Base-by-base conservation (phyloP, 1,284 basidiomycete species). In the Rhodotorula glutinis region DNA sequence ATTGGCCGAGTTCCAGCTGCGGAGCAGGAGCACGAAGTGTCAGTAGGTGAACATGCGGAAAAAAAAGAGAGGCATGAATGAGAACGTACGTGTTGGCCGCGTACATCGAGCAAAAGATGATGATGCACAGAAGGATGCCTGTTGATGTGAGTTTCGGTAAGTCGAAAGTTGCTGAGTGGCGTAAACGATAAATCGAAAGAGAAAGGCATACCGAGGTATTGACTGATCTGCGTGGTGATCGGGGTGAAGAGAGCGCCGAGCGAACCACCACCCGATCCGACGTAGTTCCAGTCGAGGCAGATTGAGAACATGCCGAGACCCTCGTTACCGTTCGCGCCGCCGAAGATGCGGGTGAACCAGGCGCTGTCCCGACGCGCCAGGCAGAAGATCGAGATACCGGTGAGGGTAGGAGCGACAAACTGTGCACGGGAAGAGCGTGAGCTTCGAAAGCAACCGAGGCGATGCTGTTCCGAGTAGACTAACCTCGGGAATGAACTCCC, bases 311-410 rank as follows among this genome's bases (percentile, higher is more conserved):
- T 73, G 0, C 86, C 86, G 44, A 86, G 78, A 1, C 87, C 86
- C 76, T 87, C 86, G 75, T 87, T 88, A 54, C 82, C 84, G 65
- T 83, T 81, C 5, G 83, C 78, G 16, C 62, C 58, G 40, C 58
- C 85, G 67, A 87, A 87, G 8, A 87, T 77, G 68, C 87, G 86
- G 4, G 86, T 86, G 73, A 87, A 82, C 30, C 84, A 76, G 76
- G 4, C 82, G 79, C 47, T 83, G 57, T 85, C 77, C 82, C 47
- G 84, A 82, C 41, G 84, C 80, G 58, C 86, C 78, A 75, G 85
- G 86, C 76, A 86, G 81, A 71, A 86, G 78, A 86, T 79, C 84
- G 77, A 54, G 84, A 76, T 67, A 53, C 73, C 73, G 27, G 73
- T 72, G 47, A 74, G 57, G 75, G 72, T 72, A 44, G 72, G 73